Evolutionary conservation across 2,329 filamentous ascomycete species (phyloP), one percentile per base, ranked within the genome.

Genomic region (Aspergillus vadensis): DNA sequence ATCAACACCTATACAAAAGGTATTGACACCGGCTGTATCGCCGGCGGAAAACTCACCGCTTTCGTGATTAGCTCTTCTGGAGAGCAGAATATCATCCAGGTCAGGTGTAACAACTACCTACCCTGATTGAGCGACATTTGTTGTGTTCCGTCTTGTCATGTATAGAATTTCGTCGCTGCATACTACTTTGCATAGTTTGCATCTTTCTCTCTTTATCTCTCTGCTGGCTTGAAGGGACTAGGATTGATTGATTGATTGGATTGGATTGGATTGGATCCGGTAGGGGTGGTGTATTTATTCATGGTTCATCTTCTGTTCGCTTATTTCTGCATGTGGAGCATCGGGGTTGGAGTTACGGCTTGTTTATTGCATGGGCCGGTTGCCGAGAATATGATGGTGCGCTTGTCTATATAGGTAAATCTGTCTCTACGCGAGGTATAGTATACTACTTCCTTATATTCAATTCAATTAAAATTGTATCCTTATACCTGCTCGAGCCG

Each of bases 21-120:
- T 0, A 80, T 98, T 50, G 95, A 98, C 75, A 91, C 90, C 0
- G 89, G 88, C 0, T 98, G 95, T 73, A 87, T 91, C 3, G 85
- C 85, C 63, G 93, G 92, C 10, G 88, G 87, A 1, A 82, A 86
- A 63, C 79, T 99, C 65, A 91, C 90, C 0, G 93, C 91, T 1
- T 76, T 97, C 60, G 82, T 97, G 2, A 85, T 97, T 38, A 85
- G 90, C 67, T 85, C 82, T 3, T 78, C 27, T 43, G 74, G 81
- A 63, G 72, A 77, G 44, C 74, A 77, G 55, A 69, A 72, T 15
- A 64, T 79, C 39, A 72, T 79, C 4, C 78, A 80, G 52, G 79
- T 81, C 12, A 67, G 69, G n/a, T 81, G 80, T 64, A 71, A 70
- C 10, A 68, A 76, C 48, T 68, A 77, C 57, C 53, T 36, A 14